Evolutionary conservation across 352 stramenopile genomes (phyloP).

Genomic region (Pythium biforme): DNA sequence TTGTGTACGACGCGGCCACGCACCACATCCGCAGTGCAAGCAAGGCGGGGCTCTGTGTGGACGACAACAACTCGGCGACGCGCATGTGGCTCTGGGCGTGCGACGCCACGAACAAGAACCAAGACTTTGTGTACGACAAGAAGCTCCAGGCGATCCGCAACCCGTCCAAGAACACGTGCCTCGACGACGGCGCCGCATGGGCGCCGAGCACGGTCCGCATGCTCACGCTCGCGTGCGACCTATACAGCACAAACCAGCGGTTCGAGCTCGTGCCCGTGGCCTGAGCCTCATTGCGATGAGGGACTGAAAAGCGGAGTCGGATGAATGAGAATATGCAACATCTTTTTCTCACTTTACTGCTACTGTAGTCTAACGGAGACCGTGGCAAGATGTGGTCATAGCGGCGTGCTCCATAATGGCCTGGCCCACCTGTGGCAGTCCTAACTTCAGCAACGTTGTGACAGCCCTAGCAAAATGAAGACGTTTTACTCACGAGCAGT

Average conservation of each 20-base stretch:
- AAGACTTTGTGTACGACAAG: slow-evolving; percentile 9
- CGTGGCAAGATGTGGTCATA: no score
- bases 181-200: slow-evolving; percentile 14
- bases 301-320: no score
- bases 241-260: slow-evolving; percentile 32
- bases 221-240: slow-evolving; percentile 15
- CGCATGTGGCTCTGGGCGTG: slow-evolving; percentile 6
- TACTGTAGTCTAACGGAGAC: no score
- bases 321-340: no score
- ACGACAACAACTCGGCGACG: slow-evolving; percentile 3
- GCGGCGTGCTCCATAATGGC: no score
- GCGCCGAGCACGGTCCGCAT: slow-evolving; percentile 12
- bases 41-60: slow-evolving; percentile 16
- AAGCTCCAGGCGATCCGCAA: not conserved
- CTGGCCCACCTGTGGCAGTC: no score
- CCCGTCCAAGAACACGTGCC: slow-evolving; percentile 4
- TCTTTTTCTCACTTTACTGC: no score
- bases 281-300: no score
- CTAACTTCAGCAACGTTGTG: no score
- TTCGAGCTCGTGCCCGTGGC: slow-evolving; percentile 11
- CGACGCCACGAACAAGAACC: slow-evolving; percentile 17
- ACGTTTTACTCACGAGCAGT: no score
- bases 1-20: not conserved
- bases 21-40: not conserved
- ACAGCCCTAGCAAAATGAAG: no score